Evolutionary conservation across 805 yeast genomes (phyloP), one percentile per base, ranked within the genome.

Genomic region (Yarrowia divulgata): DNA sequence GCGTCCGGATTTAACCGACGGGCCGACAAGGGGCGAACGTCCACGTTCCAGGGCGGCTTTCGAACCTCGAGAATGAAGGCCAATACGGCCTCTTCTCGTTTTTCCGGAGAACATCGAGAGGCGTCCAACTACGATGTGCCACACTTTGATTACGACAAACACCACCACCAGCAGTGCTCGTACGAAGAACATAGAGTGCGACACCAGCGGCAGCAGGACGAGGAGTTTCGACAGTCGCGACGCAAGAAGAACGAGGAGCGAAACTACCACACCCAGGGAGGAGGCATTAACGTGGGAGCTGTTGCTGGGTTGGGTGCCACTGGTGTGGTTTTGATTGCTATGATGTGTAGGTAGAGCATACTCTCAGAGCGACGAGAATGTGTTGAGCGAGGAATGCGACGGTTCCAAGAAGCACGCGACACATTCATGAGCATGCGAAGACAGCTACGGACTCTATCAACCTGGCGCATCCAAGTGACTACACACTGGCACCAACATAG

Each of bases 91-190:
- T 16, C 35, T 12, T 48, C 68, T 6, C 55, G 55, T 13, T 63
- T 63, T 12, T 32, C 45, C 9, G 68, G 68, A 12, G 57, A 63
- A 48, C 57, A 48, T 13, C 60, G 71, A 19, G 64, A 69, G 18
- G 73, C 72, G 49, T 72, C 76, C 19, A 72, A 75, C 66, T 69
- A 76, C 68, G 77, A 74, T 49, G 81, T 79, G 29, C 79, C 81
- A 13, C 81, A 79, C 70, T 79, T 79, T 69, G 79, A 79, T 69
- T 75, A 72, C 64, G 78, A 73, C 63, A 68, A 69, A 70, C 81
- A 79, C 69, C 73, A 72, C 40, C 69, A 71, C 76, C 75, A 70
- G 54, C 81, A 79, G 60, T 69, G 55, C 57, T 74, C 75, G 39
- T 75, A 75, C 69, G 80, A 77, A 32, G 69, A 46, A 40, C 76